phyloP scores from a whole-genome alignment of 2,329 filamentous ascomycete genomes.

The Ophiostoma perfectum region DNA sequence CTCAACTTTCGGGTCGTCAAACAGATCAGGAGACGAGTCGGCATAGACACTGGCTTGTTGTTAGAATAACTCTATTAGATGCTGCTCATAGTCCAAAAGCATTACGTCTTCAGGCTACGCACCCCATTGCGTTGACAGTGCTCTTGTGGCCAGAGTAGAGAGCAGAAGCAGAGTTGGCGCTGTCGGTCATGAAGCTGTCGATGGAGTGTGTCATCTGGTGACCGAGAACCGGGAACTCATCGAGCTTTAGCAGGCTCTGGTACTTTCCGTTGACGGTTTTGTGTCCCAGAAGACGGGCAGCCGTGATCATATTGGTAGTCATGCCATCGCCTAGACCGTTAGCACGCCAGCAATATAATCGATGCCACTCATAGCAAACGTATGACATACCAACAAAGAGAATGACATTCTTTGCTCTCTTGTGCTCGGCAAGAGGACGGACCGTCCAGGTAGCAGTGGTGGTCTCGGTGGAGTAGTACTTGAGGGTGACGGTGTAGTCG shows the following conservation, averaged over 20 bases:
- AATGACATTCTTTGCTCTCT: conserved; percentile 78
- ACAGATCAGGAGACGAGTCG: conserved; percentile 65
- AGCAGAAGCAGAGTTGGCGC: conserved; percentile 76
- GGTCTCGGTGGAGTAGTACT: conserved; percentile 65
- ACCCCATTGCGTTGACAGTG: conserved; percentile 68
- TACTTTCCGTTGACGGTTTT: conserved; percentile 82
- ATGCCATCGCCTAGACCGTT: conserved; percentile 61
- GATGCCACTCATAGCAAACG: not conserved
- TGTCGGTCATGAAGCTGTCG: conserved; percentile 80
- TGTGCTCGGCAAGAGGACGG: conserved; percentile 60
- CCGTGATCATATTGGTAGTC: conserved; percentile 74
- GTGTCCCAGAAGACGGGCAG: conserved; percentile 74
- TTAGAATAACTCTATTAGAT: not conserved
- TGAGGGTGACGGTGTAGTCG: conserved; percentile 69
- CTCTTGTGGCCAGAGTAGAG: conserved; percentile 81
- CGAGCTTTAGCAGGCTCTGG: conserved; percentile 67
- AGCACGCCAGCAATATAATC: not conserved
- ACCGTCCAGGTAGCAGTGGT: conserved; percentile 75
- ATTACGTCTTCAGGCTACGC: not conserved
- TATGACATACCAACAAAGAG: conserved; percentile 47
- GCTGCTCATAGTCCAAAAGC: not conserved
- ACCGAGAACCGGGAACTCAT: conserved; percentile 78
- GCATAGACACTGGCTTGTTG: conserved; percentile 54
- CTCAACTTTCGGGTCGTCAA: conserved; percentile 83
- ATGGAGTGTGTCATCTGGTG: conserved; percentile 88